These are phyloP conservation scores for Boeremia exigua DNA, from an alignment of 2,329 filamentous ascomycete species.

Conservation along the genomic window DNA sequence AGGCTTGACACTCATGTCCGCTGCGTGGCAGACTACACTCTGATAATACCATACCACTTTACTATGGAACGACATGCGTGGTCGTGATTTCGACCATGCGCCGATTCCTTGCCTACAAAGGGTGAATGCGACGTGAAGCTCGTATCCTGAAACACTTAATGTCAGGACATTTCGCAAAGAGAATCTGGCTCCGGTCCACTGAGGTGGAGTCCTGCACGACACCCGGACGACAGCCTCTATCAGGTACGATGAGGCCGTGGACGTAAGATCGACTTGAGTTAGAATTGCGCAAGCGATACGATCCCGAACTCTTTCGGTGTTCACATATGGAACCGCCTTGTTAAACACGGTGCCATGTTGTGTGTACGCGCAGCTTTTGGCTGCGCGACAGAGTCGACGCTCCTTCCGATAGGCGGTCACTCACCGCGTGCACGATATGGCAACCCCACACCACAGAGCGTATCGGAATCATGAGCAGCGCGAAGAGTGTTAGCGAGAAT, in stretches of 20 bases:
- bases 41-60: neutral
- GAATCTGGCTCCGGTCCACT: neutral
- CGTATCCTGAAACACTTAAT: constrained; percentile 1
- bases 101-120: neutral
- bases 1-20: neutral
- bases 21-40: neutral
- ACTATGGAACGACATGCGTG: neutral
- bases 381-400: neutral
- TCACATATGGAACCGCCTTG: neutral
- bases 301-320: neutral
- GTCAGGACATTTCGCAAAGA: constrained; percentile 3
- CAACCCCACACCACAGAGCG: neutral
- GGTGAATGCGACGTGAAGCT: neutral
- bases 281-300: constrained; percentile 1
- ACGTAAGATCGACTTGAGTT: neutral
- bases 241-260: neutral
- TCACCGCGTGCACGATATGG: constrained; percentile 1
- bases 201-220: neutral
- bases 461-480: neutral
- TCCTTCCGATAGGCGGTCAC: neutral
- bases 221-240: neutral
- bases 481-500: neutral
- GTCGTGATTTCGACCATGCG: neutral
- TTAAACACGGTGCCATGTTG: constrained; percentile 1
- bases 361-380: constrained; percentile 4